phyloP scores from a whole-genome alignment of 352 stramenopile species.

The Phytophthora sp. region DNA sequence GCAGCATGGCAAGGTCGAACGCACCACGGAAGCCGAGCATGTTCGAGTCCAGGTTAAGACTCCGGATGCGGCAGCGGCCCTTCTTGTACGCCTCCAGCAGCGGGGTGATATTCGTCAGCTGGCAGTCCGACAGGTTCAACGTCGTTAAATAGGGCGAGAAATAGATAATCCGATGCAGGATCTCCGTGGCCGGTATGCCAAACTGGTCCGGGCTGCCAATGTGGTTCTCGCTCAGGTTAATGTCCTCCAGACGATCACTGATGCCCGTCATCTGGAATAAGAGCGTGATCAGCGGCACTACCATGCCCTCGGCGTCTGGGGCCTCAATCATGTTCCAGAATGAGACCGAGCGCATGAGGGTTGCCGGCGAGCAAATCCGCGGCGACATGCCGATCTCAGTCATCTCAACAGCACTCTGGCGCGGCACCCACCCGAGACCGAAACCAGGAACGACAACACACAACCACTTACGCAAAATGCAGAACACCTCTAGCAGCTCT shows the following conservation, averaged over 20 bases:
- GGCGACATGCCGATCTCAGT: conserved; percentile 60
- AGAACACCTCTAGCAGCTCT: conserved; percentile 61
- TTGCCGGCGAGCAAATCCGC: conserved; percentile 51
- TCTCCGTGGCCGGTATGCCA: conserved; percentile 52
- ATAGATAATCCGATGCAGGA: conserved; percentile 61
- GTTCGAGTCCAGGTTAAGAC: conserved; percentile 60
- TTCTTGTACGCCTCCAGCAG: conserved; percentile 59
- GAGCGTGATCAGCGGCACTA: conserved; percentile 55
- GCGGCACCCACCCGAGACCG: conserved; percentile 57
- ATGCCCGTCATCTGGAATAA: conserved; percentile 64
- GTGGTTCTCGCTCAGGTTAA: conserved; percentile 65
- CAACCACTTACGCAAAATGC: conserved; percentile 59
- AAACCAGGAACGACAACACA: conserved; percentile 63
- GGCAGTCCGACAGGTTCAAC: conserved; percentile 54
- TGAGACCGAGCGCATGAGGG: conserved; percentile 47
- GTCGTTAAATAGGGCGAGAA: conserved; percentile 63
- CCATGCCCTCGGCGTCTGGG: conserved; percentile 51
- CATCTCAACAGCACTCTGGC: conserved; percentile 52
- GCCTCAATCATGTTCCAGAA: conserved; percentile 68
- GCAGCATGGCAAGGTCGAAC: conserved; percentile 62
- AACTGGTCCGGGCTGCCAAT: conserved; percentile 64
- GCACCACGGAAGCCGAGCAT: conserved; percentile 61
- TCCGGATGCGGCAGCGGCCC: conserved; percentile 51
- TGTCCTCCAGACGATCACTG: conserved; percentile 56
- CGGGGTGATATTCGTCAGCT: conserved; percentile 57